Base-by-base conservation (phyloP, 225 moss, liverwort and hornwort species). In the Takakia lepidozioides region DNA sequence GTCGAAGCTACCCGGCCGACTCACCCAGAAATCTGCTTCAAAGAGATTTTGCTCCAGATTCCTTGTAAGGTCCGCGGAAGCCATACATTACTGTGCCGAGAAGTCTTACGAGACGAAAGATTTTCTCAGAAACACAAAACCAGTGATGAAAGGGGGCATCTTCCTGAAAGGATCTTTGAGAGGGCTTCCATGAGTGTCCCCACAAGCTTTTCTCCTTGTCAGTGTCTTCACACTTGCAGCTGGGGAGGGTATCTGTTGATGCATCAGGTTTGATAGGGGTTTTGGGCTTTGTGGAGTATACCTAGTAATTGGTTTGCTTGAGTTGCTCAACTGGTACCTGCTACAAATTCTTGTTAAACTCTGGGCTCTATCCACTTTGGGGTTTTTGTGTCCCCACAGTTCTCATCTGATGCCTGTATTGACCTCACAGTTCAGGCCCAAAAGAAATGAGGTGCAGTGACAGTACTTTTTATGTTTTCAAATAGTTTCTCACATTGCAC, bases 201-300 rank as follows among this genome's bases (percentile, higher is more conserved):
- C 66, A 63, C 71, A 63, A 71, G 67, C 56, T 53, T 76, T 63
- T 70, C 49, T 3, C 29, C 47, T 30, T 52, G 58, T 63, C 54
- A 44, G 56, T 41, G 3, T 47, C n/a, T 32, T 32, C 32, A n/a
- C n/a, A n/a, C n/a, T n/a, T n/a, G n/a, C n/a, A 68, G 24, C 49
- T 48, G n/a, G n/a, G 52, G 57, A 43, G 62, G 46, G 62, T 35
- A 29, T 37, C 49, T 59, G 29, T 59, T 46, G 47, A 63, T 32
- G 19, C 25, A 45, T 32, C 17, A 20, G 18, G 62, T 52, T 71
- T 51, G 48, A 52, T 38, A 53, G 37, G 11, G 37, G 56, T 76
- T 76, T 76, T 67, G 71, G 71, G 67, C 67, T 71, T 60, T n/a
- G n/a, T n/a, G n/a, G n/a, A n/a, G n/a, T n/a, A n/a, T n/a, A n/a